Evolutionary conservation across 2,329 filamentous ascomycete species (phyloP).

Genomic region (Fusarium vanettenii): DNA sequence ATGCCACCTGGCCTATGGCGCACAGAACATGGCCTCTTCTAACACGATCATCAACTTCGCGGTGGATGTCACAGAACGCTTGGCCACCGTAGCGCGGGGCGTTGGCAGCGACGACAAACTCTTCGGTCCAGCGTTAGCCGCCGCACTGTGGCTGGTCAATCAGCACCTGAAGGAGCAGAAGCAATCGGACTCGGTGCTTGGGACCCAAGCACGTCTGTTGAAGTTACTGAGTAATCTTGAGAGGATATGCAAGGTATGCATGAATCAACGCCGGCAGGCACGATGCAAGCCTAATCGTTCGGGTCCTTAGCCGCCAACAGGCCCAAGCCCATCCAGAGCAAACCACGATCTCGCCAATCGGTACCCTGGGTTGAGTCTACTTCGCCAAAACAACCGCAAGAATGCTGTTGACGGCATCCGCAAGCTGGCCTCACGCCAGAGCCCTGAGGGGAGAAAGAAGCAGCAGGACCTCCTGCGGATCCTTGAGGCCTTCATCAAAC

Average conservation of each 20-base stretch:
- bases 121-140: not conserved
- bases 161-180: not conserved
- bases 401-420: not conserved
- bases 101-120: not conserved
- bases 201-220: not conserved
- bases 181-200: not conserved
- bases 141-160: not conserved
- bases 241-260: not conserved
- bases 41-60: not conserved
- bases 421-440: not conserved
- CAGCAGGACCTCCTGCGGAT: not conserved
- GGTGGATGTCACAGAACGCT: not conserved
- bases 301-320: not conserved
- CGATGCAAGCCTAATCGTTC: not conserved
- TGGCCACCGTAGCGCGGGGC: not conserved
- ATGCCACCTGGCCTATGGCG: not conserved
- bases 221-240: not conserved
- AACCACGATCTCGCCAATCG: not conserved
- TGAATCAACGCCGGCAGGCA: not conserved
- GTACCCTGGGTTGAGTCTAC: not conserved
- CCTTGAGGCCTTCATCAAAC: not conserved
- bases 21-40: not conserved
- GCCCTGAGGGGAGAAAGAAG: not conserved
- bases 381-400: not conserved
- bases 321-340: not conserved